Conservation (phyloP, 768 basidiomycete genomes). For the Nidularia pulvinata region DNA sequence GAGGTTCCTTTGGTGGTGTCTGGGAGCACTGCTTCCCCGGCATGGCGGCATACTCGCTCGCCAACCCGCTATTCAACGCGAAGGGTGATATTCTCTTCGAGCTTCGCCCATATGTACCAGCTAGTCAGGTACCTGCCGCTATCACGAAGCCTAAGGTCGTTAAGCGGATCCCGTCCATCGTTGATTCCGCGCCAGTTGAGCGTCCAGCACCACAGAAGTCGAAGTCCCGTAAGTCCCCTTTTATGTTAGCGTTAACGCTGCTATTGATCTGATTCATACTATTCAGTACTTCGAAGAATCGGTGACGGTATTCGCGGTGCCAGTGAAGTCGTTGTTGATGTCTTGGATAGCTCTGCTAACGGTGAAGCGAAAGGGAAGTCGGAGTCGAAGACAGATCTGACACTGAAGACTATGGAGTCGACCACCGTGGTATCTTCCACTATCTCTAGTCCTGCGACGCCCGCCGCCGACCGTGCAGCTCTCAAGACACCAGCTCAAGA, state of each 20-base stretch:
- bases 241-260: no score
- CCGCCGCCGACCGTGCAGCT: not conserved
- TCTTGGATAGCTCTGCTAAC: not conserved
- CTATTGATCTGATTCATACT: no score
- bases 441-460: not conserved
- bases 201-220: slow-evolving; percentile 1
- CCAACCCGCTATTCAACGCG: slow-evolving; percentile 8
- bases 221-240: slow-evolving; percentile 1
- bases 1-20: slow-evolving; percentile 5
- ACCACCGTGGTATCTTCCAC: not conserved
- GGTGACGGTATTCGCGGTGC: slow-evolving; percentile 1
- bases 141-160: not conserved
- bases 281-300: slow-evolving; percentile 1
- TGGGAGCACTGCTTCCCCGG: slow-evolving; percentile 11
- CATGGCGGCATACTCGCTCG: slow-evolving; percentile 5
- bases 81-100: slow-evolving; percentile 9
- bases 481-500: not conserved
- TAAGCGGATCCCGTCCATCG: not conserved
- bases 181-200: not conserved
- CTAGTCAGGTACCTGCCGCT: not conserved
- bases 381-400: no score
- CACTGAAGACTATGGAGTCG: not conserved
- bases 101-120: slow-evolving; percentile 3
- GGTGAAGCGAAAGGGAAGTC: not conserved
- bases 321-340: not conserved